These are phyloP conservation scores for Leucocoprinus sp. DNA, from an alignment of 768 basidiomycete species.

Conservation along the genomic window DNA sequence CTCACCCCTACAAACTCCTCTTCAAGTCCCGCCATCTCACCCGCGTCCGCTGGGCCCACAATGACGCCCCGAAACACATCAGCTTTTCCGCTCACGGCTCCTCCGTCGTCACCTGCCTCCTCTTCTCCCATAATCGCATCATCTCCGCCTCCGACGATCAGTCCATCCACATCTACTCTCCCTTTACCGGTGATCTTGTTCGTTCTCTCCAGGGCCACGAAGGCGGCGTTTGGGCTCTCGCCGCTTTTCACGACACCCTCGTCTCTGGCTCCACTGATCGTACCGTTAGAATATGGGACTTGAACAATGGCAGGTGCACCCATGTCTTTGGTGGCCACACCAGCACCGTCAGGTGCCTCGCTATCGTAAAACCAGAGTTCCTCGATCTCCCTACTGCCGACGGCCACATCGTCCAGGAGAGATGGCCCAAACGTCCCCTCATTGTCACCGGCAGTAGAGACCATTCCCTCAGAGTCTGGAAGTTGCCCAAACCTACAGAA, in stretches of 20 bases:
- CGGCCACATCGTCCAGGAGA: slow-evolving; percentile 57
- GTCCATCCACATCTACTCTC: slow-evolving; percentile 91
- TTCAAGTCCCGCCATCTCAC: slow-evolving; percentile 79
- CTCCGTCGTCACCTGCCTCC: slow-evolving; percentile 90
- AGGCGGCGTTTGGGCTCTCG: slow-evolving; percentile 96
- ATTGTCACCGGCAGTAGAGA: slow-evolving; percentile 74
- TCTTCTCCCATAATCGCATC: slow-evolving; percentile 91
- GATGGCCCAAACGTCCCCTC: slow-evolving; percentile 57
- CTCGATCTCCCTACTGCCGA: slow-evolving; percentile 32
- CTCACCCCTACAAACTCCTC: slow-evolving; percentile 86
- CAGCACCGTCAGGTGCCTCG: slow-evolving; percentile 90
- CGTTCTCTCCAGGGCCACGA: slow-evolving; percentile 83
- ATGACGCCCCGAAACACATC: slow-evolving; percentile 52
- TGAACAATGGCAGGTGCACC: slow-evolving; percentile 70
- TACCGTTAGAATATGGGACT: slow-evolving; percentile 88
- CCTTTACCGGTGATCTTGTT: slow-evolving; percentile 68
- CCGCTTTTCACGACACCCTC: slow-evolving; percentile 76
- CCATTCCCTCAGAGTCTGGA: slow-evolving; percentile 55
- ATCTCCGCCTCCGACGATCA: slow-evolving; percentile 97
- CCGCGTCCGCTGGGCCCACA: slow-evolving; percentile 68
- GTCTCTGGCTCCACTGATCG: slow-evolving; percentile 93
- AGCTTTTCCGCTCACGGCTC: slow-evolving; percentile 85
- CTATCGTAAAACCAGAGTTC: slow-evolving; percentile 91
- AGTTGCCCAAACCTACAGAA: slow-evolving; percentile 52
- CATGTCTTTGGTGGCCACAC: slow-evolving; percentile 96